Base-by-base conservation (phyloP, 495 filamentous ascomycete species). In the Staphylotrichum longicolle region DNA sequence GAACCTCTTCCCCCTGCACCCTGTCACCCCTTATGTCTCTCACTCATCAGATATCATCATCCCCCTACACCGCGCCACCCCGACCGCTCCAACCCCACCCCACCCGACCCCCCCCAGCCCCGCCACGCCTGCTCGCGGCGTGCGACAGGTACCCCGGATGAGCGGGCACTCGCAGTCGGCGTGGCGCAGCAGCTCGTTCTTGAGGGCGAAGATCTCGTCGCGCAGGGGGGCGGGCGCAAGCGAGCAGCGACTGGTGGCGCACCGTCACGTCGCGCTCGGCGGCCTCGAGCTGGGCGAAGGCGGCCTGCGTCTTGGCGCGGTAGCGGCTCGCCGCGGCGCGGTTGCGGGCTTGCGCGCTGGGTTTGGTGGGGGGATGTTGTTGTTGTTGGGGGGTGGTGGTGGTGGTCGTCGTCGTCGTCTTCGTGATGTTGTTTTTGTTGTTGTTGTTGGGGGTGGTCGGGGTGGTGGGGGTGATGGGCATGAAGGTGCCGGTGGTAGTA, bases 151-250 rank as follows among this genome's bases (percentile, higher is more conserved):
- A 81, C 2, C 72, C 45, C 79, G 73, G 62, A 85, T 85, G 9
- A 80, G 69, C 15, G 76, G 74, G 63, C 81, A 78, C 7, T 74
- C 74, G 61, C 84, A 87, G 7, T 8, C 37, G 3, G 45, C 67
- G 15, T 86, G 84, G 45, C 73, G 70, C 35, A 85, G 66, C 32
- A 86, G 74, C 64, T 83, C 80, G 27, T 76, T 79, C 64, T 84
- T 87, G 35, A 85, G 69, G 6, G 62, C 71, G 0, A 84, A 68
- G 5, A 85, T 71, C 68, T 87, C 79, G 5, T 77, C 70, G 15
- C 70, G 72, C 33, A 80, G 68, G 45, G 67, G 73, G 1, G 65
- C 68, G 0, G 0, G 75, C 74, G 34, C 65, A 62, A 3, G 64
- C 63, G 8, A 56, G 56, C 37, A 76, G 58, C 27, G 57, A 12